Evolutionary conservation across 371 early-diverging fungal genomes (phyloP), one percentile per base, ranked within the genome.

Genomic region (Actinomucor elegans): DNA sequence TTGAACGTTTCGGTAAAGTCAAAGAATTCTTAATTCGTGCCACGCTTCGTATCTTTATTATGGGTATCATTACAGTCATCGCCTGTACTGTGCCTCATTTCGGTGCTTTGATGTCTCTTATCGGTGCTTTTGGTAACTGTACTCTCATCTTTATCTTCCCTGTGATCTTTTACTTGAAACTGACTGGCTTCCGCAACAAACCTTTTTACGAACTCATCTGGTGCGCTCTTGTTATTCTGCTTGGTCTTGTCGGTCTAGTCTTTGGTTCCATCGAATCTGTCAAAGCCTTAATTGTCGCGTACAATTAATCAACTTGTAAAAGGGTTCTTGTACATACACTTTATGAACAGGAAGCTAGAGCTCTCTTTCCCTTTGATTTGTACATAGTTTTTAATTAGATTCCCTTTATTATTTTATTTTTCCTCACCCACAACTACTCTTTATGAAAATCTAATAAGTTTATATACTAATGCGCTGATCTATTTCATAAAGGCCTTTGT

Each of bases 61-160:
- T 81, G 68, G 57, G 62, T 32, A 17, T 76, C 18, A 58, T 85
- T 34, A 75, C 73, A 7, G 72, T 80, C 6, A 62, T 88, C 45
- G 91, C 91, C 1, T 66, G 88, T 48, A 69, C 78, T 36, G 76
- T 94, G 9, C 90, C 93, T n/a, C 86, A 82, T 72, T 92, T 94
- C 67, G 85, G 83, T 44, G 83, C 87, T 55, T 73, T 92, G 50
- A 90, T 94, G 88, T 79, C 89, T 10, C 66, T 94, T 18, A 63
- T 94, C 23, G 95, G 95, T 20, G 87, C 93, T 1, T 64, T 93
- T 38, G 79, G 87, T 29, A 89, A 86, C 46, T 89, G 87, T 48
- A 67, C 80, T 63, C 75, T 91, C 36, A 87, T 91, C 12, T 92
- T 93, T 62, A 84, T 94, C 24, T 82, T 93, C 56, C 95, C 95